Conservation (phyloP, 2,329 filamentous ascomycete species). For the Xylaria sp. region DNA sequence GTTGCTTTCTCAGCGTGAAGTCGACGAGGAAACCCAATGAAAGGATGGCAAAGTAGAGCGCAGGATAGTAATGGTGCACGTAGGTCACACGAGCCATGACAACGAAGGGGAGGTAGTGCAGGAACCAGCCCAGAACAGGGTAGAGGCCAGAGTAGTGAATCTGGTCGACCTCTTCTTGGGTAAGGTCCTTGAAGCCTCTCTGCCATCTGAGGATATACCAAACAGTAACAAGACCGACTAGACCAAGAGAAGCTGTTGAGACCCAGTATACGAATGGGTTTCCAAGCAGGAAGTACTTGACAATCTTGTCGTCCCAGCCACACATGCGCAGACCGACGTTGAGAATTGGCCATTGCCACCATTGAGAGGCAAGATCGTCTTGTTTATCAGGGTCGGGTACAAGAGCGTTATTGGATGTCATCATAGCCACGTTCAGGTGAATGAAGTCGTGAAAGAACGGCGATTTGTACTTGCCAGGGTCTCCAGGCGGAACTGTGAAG, state of each 20-base stretch:
- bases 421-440: constrained; percentile 98
- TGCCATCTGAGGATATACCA: constrained; percentile 98
- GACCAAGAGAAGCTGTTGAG: constrained; percentile 80
- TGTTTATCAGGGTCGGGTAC: constrained; percentile 99
- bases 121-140: constrained; percentile 90
- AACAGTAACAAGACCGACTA: constrained; percentile 76
- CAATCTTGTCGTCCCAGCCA: constrained; percentile 92
- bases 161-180: constrained; percentile 83
- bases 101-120: constrained; percentile 95
- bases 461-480: constrained; percentile 93
- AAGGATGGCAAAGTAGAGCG: constrained; percentile 96
- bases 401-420: constrained; percentile 99
- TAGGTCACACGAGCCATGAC: constrained; percentile 99
- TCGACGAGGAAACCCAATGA: constrained; percentile 88
- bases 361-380: constrained; percentile 94
- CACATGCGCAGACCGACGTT: constrained; percentile 98
- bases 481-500: constrained; percentile 79
- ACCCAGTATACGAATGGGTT: constrained; percentile 98
- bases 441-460: constrained; percentile 98
- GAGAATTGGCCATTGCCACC: constrained; percentile 98
- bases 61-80: constrained; percentile 99
- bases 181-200: constrained; percentile 88
- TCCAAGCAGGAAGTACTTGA: constrained; percentile 98
- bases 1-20: constrained; percentile 78
- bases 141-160: constrained; percentile 95